phyloP scores from a whole-genome alignment of 129 eudicot species.

The Flaveria trinervia region DNA sequence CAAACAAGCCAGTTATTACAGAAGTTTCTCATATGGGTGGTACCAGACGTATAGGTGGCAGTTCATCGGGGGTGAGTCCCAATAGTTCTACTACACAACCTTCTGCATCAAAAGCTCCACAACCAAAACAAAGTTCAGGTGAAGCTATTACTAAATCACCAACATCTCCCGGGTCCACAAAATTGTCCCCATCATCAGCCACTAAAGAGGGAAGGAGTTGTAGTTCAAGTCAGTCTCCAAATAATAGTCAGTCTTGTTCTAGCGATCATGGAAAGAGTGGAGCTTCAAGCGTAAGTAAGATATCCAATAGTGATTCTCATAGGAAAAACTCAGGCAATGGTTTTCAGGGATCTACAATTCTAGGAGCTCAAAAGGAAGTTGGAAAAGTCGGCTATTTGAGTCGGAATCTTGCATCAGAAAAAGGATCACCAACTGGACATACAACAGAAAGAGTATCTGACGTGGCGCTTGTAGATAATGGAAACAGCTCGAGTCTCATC shows the following conservation, averaged over 20 bases:
- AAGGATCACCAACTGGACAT: constrained; percentile 44
- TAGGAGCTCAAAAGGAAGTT: constrained; percentile 57
- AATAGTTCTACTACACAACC: constrained; percentile 54
- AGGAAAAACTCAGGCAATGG: constrained; percentile 60
- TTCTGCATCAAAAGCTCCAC: constrained; percentile 52
- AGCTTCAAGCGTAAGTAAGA: constrained; percentile 46
- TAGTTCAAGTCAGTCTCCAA: constrained; percentile 84
- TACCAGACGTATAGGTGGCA: constrained; percentile 30
- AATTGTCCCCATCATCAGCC: constrained; percentile 40
- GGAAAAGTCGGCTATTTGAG: constrained; percentile 39
- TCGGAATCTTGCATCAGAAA: constrained; percentile 50
- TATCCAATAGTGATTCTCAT: constrained; percentile 49
- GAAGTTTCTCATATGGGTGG: constrained; percentile 54
- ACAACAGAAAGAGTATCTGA: constrained; percentile 38
- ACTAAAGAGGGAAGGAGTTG: constrained; percentile 75
- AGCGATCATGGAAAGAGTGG: constrained; percentile 60
- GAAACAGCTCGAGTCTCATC: constrained; percentile 58
- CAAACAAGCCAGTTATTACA: constrained; percentile 45
- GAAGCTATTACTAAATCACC: constrained; percentile 54
- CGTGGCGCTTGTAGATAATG: constrained; percentile 45
- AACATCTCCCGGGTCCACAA: constrained; percentile 52
- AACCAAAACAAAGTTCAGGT: constrained; percentile 39
- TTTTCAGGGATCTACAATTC: constrained; percentile 41
- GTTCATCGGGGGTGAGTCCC: constrained; percentile 41
- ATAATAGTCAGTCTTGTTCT: constrained; percentile 58